phyloP scores from a whole-genome alignment of 75 land plant species.

The Pinus tabuliformis region DNA sequence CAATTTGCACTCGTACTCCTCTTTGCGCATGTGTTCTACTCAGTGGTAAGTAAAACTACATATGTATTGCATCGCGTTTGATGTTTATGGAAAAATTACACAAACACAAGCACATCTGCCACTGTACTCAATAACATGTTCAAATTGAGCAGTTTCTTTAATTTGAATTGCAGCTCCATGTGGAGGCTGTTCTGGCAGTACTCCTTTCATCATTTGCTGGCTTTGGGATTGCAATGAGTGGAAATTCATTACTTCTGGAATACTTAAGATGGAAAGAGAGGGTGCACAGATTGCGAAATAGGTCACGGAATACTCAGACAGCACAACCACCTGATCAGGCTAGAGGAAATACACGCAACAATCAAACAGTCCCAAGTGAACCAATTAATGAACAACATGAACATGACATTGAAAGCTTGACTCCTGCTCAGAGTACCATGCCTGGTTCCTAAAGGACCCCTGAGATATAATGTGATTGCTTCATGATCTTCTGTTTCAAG shows the following conservation, averaged over 20 bases:
- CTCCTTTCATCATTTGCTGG: constrained; percentile 86
- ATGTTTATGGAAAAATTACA: not conserved
- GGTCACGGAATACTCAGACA: not conserved
- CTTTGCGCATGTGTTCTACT: constrained; percentile 82
- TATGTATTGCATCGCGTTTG: not conserved
- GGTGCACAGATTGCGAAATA: not conserved
- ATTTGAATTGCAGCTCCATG: constrained; percentile 46
- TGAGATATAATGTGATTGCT: not conserved
- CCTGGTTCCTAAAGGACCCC: not conserved
- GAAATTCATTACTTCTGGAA: constrained; percentile 56
- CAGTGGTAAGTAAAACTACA: constrained; percentile 45
- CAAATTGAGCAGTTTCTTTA: not conserved
- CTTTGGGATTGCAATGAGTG: constrained; percentile 76
- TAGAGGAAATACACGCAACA: not conserved
- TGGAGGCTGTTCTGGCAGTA: constrained; percentile 70
- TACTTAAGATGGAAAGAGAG: constrained; percentile 42
- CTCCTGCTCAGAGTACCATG: not conserved
- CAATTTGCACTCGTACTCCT: constrained; percentile 72
- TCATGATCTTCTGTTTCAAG: not conserved
- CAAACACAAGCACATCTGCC: not conserved
- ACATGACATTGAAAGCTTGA: constrained; percentile 11
- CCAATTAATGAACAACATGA: not conserved
- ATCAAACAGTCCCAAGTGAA: not conserved
- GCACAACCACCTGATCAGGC: not conserved
- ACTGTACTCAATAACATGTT: not conserved